A percentile compares a stretch with the other conserved stretches of the same genome.
These are phyloP conservation scores for Endocalyx cinctus DNA, from an alignment of 2,329 filamentous ascomycete species.

Conservation along the genomic window DNA sequence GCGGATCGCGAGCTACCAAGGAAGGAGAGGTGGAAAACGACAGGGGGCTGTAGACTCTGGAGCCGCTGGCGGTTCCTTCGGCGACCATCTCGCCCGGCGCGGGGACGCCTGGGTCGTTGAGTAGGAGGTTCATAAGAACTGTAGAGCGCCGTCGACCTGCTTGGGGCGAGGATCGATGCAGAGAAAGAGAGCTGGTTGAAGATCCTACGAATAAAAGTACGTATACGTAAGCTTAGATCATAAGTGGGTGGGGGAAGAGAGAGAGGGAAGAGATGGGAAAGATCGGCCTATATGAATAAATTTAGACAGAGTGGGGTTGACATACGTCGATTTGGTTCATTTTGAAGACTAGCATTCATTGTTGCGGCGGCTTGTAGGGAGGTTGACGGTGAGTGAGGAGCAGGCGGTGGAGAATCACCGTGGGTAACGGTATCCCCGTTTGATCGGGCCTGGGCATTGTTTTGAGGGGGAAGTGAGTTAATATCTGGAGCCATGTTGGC, in stretches of 20 bases:
- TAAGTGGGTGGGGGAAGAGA: no score
- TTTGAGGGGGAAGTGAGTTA: conserved; percentile 54
- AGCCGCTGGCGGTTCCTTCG: conserved; percentile 35
- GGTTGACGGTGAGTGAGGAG: conserved; percentile 60
- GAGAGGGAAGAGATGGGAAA: background rate
- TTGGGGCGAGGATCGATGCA: conserved; percentile 41
- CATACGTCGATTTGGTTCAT: conserved; percentile 56
- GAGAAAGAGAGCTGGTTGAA: conserved; percentile 48
- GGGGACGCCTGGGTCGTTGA: conserved; percentile 66
- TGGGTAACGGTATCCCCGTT: no score
- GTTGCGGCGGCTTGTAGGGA: conserved; percentile 74
- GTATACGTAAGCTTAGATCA: conserved; percentile 9
- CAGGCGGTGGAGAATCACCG: conserved; percentile 52
- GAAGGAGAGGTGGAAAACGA: conserved; percentile 45
- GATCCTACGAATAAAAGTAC: conserved; percentile 32
- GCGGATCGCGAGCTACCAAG: conserved; percentile 43
- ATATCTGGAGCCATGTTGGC: conserved; percentile 49
- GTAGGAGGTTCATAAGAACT: conserved; percentile 67
- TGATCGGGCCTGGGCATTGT: no score
- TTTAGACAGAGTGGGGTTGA: conserved; percentile 6
- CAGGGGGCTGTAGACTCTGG: conserved; percentile 37
- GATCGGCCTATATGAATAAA: no score
- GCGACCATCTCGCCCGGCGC: conserved; percentile 64
- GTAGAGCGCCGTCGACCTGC: conserved; percentile 60
- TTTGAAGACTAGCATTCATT: conserved; percentile 71